Base-by-base conservation (phyloP, 192 early-diverging fungal species). In the Coemansia sp. region DNA sequence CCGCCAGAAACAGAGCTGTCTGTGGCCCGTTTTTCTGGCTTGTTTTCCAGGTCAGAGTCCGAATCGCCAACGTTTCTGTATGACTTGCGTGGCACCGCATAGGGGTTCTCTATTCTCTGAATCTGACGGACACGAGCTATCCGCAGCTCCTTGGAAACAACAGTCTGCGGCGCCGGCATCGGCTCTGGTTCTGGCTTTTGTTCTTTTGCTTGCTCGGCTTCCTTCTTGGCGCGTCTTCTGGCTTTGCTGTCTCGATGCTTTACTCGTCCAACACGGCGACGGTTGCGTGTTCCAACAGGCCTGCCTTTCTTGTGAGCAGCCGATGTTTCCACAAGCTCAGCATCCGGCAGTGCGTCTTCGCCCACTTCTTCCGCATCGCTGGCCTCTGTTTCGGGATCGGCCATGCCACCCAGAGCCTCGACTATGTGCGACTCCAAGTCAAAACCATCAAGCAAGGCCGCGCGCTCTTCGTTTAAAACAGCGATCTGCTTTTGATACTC, bases 71-170 rank as follows among this genome's bases (percentile, higher is more conserved):
- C 4, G 51, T 16, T 51, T 11, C 30, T 34, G 18, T 52, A 58
- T 17, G 17, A 42, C 38, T 18, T 20, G 18, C 40, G 30, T 4
- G 51, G 61, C 8, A 49, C 18, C 51, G 71, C 71, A 49, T 82
- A 82, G 6, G 80, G 80, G 56, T 82, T 82, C 18, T 63, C 48
- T 7, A 42, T 60, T 17, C 32, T 58, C 17, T 29, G 59, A 28
- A 71, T 57, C 16, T 64, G 38, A 1, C 80, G 80, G 16, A 76
- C 48, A 4, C 61, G 62, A 0, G 80, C 61, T 7, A 82, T 73
- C 4, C 74, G 73, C 34, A 75, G 52, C 60, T 81, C 79, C 45
- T 63, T 65, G 10, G 73, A 64, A 5, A 75, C 56, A 60, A 42
- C 56, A 33, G 29, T 2, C 11, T 50, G 58, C n/a, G 70, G 68